These are phyloP conservation scores for Mortierella antarctica DNA, from an alignment of 192 early-diverging fungal species.

Conservation along the genomic window DNA sequence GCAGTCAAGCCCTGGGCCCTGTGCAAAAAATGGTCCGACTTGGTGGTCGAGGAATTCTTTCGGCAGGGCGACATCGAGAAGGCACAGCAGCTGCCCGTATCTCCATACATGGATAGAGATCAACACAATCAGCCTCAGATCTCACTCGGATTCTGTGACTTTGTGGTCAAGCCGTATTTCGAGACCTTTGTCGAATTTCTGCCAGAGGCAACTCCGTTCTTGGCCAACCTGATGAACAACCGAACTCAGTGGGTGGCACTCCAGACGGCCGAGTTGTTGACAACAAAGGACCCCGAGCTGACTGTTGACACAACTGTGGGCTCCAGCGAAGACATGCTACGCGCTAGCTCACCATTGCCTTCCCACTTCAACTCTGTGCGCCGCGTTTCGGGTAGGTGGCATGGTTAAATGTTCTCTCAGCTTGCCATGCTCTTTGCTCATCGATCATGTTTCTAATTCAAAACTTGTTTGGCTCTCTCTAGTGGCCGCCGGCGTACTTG, in stretches of 20 bases:
- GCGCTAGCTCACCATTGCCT: slow-evolving; percentile 13
- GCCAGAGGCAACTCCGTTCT: slow-evolving; percentile 68
- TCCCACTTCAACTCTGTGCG: slow-evolving; percentile 23
- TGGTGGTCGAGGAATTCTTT: slow-evolving; percentile 90
- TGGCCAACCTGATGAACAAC: slow-evolving; percentile 69
- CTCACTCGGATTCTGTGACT: slow-evolving; percentile 84
- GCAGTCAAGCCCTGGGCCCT: slow-evolving; percentile 84
- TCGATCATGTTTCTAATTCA: no score
- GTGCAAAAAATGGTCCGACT: slow-evolving; percentile 91
- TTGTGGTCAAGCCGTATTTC: slow-evolving; percentile 89
- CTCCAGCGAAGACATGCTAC: background rate
- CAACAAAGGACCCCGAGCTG: background rate
- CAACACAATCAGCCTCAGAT: slow-evolving; percentile 78
- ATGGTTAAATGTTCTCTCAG: background rate
- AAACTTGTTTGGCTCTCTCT: background rate
- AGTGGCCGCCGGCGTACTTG: slow-evolving; percentile 46
- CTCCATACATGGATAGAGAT: slow-evolving; percentile 90
- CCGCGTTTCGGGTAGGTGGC: slow-evolving; percentile 35
- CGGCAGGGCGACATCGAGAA: slow-evolving; percentile 89
- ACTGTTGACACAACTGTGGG: background rate
- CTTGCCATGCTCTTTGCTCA: background rate
- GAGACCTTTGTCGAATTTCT: slow-evolving; percentile 83
- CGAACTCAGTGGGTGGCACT: slow-evolving; percentile 65
- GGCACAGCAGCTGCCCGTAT: slow-evolving; percentile 75
- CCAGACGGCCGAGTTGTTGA: slow-evolving; percentile 16